Evolutionary conservation across 768 basidiomycete species (phyloP), one percentile per base, ranked within the genome.

Genomic region (Termitomyces sp.): DNA sequence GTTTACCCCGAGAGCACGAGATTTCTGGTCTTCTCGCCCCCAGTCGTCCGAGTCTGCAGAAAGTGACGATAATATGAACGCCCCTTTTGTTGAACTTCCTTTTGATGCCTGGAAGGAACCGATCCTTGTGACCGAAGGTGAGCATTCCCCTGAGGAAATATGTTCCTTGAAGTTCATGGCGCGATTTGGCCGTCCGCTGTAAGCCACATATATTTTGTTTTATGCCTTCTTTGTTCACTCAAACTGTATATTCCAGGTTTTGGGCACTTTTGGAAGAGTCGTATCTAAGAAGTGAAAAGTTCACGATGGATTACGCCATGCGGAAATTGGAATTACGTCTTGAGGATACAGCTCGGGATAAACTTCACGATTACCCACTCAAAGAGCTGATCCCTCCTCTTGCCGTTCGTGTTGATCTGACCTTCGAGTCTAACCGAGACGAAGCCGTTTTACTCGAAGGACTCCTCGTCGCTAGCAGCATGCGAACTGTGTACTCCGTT

Each of bases 41-140:
- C 0, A 1, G 41, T 6, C 37, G 6, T 6, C 1, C 22, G 12
- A 12, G 44, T 1, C n/a, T 13, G n/a, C 2, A 20, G 49, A 20
- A 20, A 50, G 20, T 1, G 49, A 50, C 15, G 39, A 46, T 11
- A 18, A 31, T 24, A 4, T 50, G n/a, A 15, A 53, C 3, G 20
- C 49, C 6, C 59, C 58, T 13, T 59, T 54, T 30, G 58, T 59
- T 2, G 53, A 59, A 16, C 54, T 59, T 31, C 58, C 58, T 55
- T 59, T 55, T 15, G 58, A 59, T 8, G 16, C 4, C 7, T 50
- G 37, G 49, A 51, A 37, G 8, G 4, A 31, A 8, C 1, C 3
- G 22, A 37, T 3, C 0, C 5, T 37, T n/a, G 50, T 51, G 6
- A 16, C 4, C 1, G 50, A 51, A 51, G 50, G 50, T 13, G 16